Base-by-base conservation (phyloP, 305 asterid species). In the Lippia alba region DNA sequence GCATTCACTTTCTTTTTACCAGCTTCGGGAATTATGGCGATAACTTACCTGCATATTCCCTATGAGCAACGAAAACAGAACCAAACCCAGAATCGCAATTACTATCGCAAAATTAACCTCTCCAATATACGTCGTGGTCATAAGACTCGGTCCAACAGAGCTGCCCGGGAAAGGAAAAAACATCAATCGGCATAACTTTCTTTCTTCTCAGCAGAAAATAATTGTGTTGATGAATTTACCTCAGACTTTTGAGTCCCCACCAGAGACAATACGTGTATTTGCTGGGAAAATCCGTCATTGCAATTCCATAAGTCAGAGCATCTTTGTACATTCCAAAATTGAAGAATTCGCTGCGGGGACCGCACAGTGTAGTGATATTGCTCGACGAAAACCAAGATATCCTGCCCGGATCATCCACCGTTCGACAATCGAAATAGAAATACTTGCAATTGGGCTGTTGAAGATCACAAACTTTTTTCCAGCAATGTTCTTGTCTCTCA, bases 11-110 rank as follows among this genome's bases (percentile, higher is more conserved):
- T 48, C 0, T 12, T 2, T n/a, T 9, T 9, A 9, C n/a, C 14
- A 5, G 32, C 0, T 17, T 45, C 39, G 8, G 50, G 10, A 8
- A 8, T 17, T 2, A 19, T 57, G 19, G 6, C 12, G n/a, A 46
- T 8, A 17, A 61, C 81, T 77, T 76, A 85, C 91, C 70, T 87
- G 89, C 91, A 87, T 85, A 51, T 87, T 87, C 20, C 93, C 93
- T 44, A 87, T 87, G 32, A 87, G 86, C 80, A 87, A 66, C 0
- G 91, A 89, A 36, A 85, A 87, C 39, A 87, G 84, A 60, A 87
- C 84, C 77, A 87, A 71, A 17, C 93, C 93, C 6, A 85, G 72
- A 63, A 87, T 85, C 0, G 93, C 91, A 32, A 83, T 81, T 62
- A 79, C 62, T 53, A 85, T 82, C 44, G 89, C 87, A 14, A 87